Base-by-base conservation (phyloP, 495 filamentous ascomycete genomes). In the Daldinia vernicosa region DNA sequence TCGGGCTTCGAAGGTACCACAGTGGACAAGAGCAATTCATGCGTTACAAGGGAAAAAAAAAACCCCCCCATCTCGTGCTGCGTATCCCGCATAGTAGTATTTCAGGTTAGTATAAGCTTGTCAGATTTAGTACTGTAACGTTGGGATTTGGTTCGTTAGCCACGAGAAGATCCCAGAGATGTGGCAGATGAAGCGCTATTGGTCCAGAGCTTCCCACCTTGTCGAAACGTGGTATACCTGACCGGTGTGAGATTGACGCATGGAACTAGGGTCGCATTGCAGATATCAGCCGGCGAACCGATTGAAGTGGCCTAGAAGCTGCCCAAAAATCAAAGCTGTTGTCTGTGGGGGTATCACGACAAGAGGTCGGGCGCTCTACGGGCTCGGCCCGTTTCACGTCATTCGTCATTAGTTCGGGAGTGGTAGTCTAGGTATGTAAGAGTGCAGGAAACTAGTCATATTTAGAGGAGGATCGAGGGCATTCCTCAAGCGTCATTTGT, bases 201-300 rank as follows among this genome's bases (percentile, higher is more conserved):
- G 52, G 40, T 45, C 19, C 19, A 45, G 32, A 30, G 19, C 26
- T 24, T 50, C 8, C 63, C 63, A 19, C 47, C 63, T 56, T 37
- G 54, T 60, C 37, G n/a, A 50, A 55, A 67, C 40, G 55, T 50
- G 37, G 63, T 35, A 58, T 35, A 26, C 50, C 50, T 53, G 50
- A 61, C 60, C 64, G 55, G 62, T 53, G 55, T 43, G 32, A 50
- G 51, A 55, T 63, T 53, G 17, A 28, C 28, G 8, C 17, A 45
- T 37, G 56, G 52, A 63, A 66, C 70, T 52, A 60, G 17, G 6
- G 66, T 69, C 9, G 56, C 12, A 72, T 57, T 55, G 61, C 60
- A 66, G 40, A 19, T 37, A 19, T 26, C 35, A 55, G 28, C 55
- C 52, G 33, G 61, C 14, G 33, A 43, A 19, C 33, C 61, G 70